phyloP scores from a whole-genome alignment of 116 monocot species.

The Posidonia oceanica region DNA sequence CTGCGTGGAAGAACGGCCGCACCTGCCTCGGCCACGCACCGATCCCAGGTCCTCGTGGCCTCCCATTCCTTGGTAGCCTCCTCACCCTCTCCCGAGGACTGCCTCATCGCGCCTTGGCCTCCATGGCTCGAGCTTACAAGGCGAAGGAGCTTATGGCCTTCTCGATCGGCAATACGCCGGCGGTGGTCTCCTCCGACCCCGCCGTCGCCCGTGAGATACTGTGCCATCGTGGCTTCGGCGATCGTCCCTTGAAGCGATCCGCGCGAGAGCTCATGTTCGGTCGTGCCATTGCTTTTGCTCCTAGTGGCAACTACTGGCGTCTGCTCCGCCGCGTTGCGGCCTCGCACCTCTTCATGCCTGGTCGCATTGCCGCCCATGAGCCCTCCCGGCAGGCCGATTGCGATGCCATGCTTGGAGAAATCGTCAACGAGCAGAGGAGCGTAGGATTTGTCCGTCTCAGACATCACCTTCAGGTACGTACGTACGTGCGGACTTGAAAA shows the following conservation, averaged over 20 bases:
- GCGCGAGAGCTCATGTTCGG: slow-evolving; percentile 73
- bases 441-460: slow-evolving; percentile 35
- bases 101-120: slow-evolving; percentile 50
- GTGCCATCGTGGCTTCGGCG: slow-evolving; percentile 25
- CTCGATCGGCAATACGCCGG: slow-evolving; percentile 57
- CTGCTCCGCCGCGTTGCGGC: slow-evolving; percentile 10
- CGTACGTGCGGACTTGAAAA: too few species aligned
- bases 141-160: slow-evolving; percentile 40
- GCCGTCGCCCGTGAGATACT: slow-evolving; percentile 11
- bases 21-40: slow-evolving; percentile 16
- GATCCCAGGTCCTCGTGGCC: slow-evolving; percentile 63
- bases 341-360: slow-evolving; percentile 14
- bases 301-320: slow-evolving; percentile 12
- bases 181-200: slow-evolving; percentile 22
- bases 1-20: slow-evolving; percentile 35
- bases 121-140: slow-evolving; percentile 4
- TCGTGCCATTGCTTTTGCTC: slow-evolving; percentile 26
- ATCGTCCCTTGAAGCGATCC: slow-evolving; percentile 58
- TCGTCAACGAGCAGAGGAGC: slow-evolving; percentile 14
- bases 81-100: slow-evolving; percentile 27
- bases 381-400: slow-evolving; percentile 4
- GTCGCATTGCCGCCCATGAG: slow-evolving; percentile 12
- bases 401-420: slow-evolving; percentile 18
- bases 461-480: slow-evolving; percentile 36
- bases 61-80: slow-evolving; percentile 61